Conservation (phyloP, 352 stramenopile genomes). For the Globisporangium emineosum region DNA sequence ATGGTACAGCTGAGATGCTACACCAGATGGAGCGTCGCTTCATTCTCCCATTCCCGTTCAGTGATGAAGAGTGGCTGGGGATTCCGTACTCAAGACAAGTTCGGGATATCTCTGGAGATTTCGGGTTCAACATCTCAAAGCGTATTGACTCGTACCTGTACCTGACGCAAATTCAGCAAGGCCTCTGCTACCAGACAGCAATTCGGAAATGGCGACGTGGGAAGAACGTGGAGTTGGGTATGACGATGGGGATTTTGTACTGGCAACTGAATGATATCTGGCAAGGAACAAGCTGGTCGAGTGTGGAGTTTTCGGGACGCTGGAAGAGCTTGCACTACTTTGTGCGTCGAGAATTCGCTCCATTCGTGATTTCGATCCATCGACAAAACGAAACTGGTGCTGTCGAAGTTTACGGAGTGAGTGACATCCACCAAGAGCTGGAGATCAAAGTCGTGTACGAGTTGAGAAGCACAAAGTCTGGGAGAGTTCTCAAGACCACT, state of each 20-base stretch:
- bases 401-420: slow-evolving; percentile 45
- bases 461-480: slow-evolving; percentile 34
- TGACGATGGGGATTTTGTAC: slow-evolving; percentile 82
- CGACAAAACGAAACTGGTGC: slow-evolving; percentile 17
- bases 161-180: slow-evolving; percentile 76
- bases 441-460: slow-evolving; percentile 40
- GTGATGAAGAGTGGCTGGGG: slow-evolving; percentile 47
- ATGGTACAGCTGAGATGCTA: slow-evolving; percentile 73
- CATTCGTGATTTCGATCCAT: slow-evolving; percentile 53
- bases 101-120: slow-evolving; percentile 17
- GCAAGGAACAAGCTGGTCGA: slow-evolving; percentile 85
- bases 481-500: slow-evolving; percentile 42
- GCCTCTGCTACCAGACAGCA: slow-evolving; percentile 73
- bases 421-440: slow-evolving; percentile 38
- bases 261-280: slow-evolving; percentile 90
- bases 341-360: slow-evolving; percentile 62
- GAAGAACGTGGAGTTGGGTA: slow-evolving; percentile 42
- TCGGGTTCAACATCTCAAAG: slow-evolving; percentile 39
- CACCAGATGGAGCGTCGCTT: slow-evolving; percentile 70
- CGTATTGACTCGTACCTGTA: slow-evolving; percentile 67
- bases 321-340: slow-evolving; percentile 86
- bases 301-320: slow-evolving; percentile 71
- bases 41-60: slow-evolving; percentile 61
- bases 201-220: slow-evolving; percentile 69
- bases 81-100: slow-evolving; percentile 19